Evolutionary conservation across 2,329 filamentous ascomycete species (phyloP), one percentile per base, ranked within the genome.

Genomic region (Sporothrix phasma): DNA sequence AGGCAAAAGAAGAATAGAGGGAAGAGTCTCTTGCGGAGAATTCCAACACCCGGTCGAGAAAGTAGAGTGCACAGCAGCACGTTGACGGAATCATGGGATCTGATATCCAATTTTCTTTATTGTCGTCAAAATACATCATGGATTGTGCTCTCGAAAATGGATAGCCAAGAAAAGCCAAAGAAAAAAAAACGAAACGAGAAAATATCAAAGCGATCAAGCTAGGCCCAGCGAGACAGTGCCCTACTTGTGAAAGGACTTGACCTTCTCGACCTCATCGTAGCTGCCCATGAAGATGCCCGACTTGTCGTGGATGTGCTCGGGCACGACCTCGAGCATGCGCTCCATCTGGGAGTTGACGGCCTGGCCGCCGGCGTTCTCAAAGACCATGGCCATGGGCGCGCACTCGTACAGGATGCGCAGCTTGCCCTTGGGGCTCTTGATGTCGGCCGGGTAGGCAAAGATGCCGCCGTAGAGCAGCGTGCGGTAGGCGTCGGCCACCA

Each of bases 401-500:
- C 94, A 99, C 80, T 99, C 94, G 78, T 99, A 99, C 71, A 99
- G 76, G 70, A 99, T 99, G 69, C 94, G 85, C 70, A 99, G 84
- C 82, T 99, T 99, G 70, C 94, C 94, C 85, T 97, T 99, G 68
- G 92, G 91, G 73, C 89, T 96, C 87, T 99, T 97, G 81, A 92
- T 95, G 74, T 99, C 94, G 15, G 93, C 90, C 0, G 94, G 94
- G 74, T 99, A 99, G 51, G 94, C 94, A 76, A 99, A 99, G 73
- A 99, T 89, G 69, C 94, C 94, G 66, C 94, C 94, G 75, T 99
- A 99, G 65, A 97, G 78, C 68, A 99, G 78, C 15, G 94, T 99
- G 58, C 94, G 88, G 79, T 99, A 99, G 15, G 94, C 94, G 76
- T 99, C 94, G 49, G 94, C 94, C 65, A 99, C 94, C 94, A 99